These are phyloP conservation scores for Zymoseptoria brevis DNA, from an alignment of 2,329 filamentous ascomycete genomes.

Conservation along the genomic window DNA sequence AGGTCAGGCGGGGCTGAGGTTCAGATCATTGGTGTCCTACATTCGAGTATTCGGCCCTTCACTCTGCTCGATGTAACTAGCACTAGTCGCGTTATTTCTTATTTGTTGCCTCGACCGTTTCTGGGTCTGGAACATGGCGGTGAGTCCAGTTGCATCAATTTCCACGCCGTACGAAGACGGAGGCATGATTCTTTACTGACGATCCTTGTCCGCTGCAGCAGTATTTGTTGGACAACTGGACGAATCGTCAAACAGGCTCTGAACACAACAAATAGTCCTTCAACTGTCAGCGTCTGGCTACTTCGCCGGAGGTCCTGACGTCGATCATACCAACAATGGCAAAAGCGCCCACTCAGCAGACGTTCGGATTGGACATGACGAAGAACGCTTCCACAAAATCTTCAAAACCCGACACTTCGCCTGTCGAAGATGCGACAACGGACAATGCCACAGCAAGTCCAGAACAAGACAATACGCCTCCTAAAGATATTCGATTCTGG, in stretches of 20 bases:
- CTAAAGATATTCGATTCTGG: slow-evolving; percentile 5
- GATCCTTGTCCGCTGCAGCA: neutral
- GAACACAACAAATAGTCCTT: neutral
- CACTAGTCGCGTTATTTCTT: no score
- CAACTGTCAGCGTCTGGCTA: neutral
- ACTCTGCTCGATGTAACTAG: no score
- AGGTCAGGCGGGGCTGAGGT: no score
- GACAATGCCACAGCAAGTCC: neutral
- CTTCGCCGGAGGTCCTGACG: neutral
- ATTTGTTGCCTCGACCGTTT: no score
- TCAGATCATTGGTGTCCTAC: no score
- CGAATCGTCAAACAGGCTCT: neutral
- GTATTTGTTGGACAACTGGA: neutral
- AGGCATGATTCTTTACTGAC: neutral
- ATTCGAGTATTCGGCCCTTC: no score
- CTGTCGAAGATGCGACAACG: neutral
- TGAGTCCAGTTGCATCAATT: no score
- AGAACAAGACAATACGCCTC: slow-evolving; percentile 4
- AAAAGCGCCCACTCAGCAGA: neutral
- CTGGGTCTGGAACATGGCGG: no score
- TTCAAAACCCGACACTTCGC: no score
- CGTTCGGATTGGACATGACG: slow-evolving; percentile 1
- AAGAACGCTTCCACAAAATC: neutral
- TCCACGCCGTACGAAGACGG: no score
- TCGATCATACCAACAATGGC: slow-evolving; percentile 4